phyloP scores from a whole-genome alignment of 2,329 filamentous ascomycete species.

The Clonostachys chloroleuca region DNA sequence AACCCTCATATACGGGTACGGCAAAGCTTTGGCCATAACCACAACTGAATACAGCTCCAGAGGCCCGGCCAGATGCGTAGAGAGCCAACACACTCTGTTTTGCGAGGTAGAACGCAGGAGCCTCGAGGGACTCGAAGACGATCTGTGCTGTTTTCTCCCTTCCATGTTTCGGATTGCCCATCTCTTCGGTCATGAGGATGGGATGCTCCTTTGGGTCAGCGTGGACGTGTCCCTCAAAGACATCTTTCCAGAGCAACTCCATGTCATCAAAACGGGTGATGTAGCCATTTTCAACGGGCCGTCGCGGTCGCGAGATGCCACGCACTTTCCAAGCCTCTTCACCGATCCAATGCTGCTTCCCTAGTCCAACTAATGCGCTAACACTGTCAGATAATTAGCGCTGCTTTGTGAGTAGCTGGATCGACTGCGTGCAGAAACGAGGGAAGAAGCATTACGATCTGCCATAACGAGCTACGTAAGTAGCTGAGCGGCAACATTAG shows the following conservation, averaged over 20 bases:
- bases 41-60: constrained; percentile 99
- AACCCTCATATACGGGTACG: constrained; percentile 99
- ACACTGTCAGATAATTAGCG: not conserved
- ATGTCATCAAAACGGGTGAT: constrained; percentile 99
- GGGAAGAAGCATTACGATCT: constrained; percentile 86
- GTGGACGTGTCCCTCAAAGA: constrained; percentile 99
- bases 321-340: constrained; percentile 99
- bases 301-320: constrained; percentile 99
- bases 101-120: constrained; percentile 99
- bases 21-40: constrained; percentile 99
- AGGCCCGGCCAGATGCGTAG: constrained; percentile 99
- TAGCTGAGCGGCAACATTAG: constrained; percentile 54
- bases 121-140: constrained; percentile 99
- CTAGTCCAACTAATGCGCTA: constrained; percentile 99
- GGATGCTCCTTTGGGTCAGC: constrained; percentile 99
- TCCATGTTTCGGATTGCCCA: constrained; percentile 99
- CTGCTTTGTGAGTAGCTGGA: not conserved
- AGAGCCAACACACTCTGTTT: constrained; percentile 99
- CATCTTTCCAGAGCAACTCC: constrained; percentile 99
- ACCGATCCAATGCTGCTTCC: constrained; percentile 99
- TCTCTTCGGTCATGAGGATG: constrained; percentile 96
- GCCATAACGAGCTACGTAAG: constrained; percentile 98
- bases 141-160: constrained; percentile 99
- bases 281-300: constrained; percentile 99
- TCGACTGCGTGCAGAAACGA: not conserved